Evolutionary conservation across 768 basidiomycete genomes (phyloP).

Genomic region (Obba rivulosa): DNA sequence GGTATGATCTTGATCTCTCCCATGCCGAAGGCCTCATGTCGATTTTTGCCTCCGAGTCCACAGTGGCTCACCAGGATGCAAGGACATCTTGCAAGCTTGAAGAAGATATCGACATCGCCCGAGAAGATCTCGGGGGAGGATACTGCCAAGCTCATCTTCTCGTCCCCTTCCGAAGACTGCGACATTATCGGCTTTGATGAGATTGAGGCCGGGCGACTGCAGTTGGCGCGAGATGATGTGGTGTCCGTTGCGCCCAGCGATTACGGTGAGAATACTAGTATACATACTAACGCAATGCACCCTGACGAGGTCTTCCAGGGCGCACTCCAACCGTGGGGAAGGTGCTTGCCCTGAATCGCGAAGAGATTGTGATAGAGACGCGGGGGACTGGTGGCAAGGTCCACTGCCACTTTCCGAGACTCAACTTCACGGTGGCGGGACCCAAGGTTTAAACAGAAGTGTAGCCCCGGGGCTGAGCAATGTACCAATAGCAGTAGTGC

Average conservation of each 20-base stretch:
- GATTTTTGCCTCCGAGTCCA: background rate
- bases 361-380: conserved; percentile 48
- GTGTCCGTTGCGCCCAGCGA: conserved; percentile 45
- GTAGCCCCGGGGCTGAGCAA: no score
- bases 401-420: conserved; percentile 50
- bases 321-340: conserved; percentile 46
- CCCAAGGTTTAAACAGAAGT: no score
- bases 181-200: conserved; percentile 40
- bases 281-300: no score
- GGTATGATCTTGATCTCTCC: conserved; percentile 23
- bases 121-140: conserved; percentile 31
- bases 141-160: conserved; percentile 38
- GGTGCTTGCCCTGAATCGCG: conserved; percentile 42
- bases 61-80: conserved; percentile 46
- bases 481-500: no score
- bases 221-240: conserved; percentile 30
- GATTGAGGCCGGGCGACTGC: conserved; percentile 38
- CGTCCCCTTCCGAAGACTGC: conserved; percentile 32
- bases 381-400: conserved; percentile 32
- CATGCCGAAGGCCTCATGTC: conserved; percentile 20
- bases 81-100: conserved; percentile 27
- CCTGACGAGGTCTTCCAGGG: no score
- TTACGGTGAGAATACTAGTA: conserved; percentile 36
- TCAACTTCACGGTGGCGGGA: conserved; percentile 17
- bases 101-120: conserved; percentile 19